Percentiles rank a stretch among this genome's conserved stretches.
Evolutionary conservation across 1,284 basidiomycete genomes (phyloP).

Genomic region (Trametes sp.): DNA sequence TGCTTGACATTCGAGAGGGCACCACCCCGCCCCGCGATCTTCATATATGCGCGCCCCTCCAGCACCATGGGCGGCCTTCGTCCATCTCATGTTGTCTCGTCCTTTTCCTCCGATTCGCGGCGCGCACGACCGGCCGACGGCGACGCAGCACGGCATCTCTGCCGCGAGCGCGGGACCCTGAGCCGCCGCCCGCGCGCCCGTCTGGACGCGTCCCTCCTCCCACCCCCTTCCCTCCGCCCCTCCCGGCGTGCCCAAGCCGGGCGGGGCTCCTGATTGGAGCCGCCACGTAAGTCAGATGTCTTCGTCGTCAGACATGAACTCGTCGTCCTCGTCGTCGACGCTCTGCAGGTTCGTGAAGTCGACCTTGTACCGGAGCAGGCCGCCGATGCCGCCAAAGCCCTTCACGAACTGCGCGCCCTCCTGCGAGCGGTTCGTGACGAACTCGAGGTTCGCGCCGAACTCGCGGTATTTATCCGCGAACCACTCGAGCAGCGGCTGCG

Average conservation of each 20-base stretch:
- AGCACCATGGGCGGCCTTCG: slow-evolving; percentile 14
- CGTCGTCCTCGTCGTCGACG: slow-evolving; percentile 77
- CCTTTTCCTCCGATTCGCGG: slow-evolving; percentile 7
- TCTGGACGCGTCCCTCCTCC: slow-evolving; percentile 16
- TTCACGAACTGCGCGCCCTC: slow-evolving; percentile 99
- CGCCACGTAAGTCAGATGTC: slow-evolving; percentile 84
- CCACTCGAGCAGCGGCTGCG: slow-evolving; percentile 93
- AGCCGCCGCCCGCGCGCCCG: slow-evolving; percentile 1
- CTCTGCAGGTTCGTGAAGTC: slow-evolving; percentile 84
- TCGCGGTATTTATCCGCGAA: slow-evolving; percentile 99
- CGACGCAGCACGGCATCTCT: slow-evolving; percentile 8
- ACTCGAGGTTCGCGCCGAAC: slow-evolving; percentile 95
- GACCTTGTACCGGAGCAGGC: slow-evolving; percentile 94
- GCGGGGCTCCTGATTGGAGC: slow-evolving; percentile 78
- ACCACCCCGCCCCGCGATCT: slow-evolving; percentile 4
- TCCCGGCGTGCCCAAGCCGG: slow-evolving; percentile 62
- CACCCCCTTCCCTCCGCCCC: slow-evolving; percentile 55
- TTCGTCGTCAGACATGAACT: slow-evolving; percentile 84
- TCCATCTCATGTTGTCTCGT: slow-evolving; percentile 7
- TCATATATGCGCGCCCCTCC: slow-evolving; percentile 7
- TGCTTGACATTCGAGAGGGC: slow-evolving; percentile 10
- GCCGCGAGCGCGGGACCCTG: background rate
- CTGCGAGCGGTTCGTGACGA: slow-evolving; percentile 90
- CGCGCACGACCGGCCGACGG: background rate
- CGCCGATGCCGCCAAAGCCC: slow-evolving; percentile 98